These are phyloP conservation scores for Mycena albidolilacea DNA, from an alignment of 768 basidiomycete genomes.

Conservation along the genomic window DNA sequence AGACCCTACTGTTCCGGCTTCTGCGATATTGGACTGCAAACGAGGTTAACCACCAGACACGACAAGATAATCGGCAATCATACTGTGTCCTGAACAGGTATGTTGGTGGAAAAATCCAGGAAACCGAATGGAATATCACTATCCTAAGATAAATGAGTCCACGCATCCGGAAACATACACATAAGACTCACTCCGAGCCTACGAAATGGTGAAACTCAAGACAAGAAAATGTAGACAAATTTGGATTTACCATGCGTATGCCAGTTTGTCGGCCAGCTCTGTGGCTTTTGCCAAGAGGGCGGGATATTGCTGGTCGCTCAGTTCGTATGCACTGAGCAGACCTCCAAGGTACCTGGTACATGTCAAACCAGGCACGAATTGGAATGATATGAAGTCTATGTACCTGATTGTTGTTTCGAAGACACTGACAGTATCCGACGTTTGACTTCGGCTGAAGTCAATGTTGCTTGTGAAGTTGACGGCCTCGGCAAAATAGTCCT, in stretches of 20 bases:
- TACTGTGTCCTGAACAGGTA: slow-evolving; percentile 34
- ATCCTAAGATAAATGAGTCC: slow-evolving; percentile 46
- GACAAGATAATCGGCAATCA: background rate
- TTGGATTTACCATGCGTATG: slow-evolving; percentile 62
- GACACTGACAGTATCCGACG: slow-evolving; percentile 66
- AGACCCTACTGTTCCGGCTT: slow-evolving; percentile 13
- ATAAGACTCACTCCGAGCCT: background rate
- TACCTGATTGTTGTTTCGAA: slow-evolving; percentile 87
- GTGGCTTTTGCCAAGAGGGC: slow-evolving; percentile 72
- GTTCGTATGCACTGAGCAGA: slow-evolving; percentile 76
- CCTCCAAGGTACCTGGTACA: slow-evolving; percentile 60
- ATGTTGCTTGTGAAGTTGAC: slow-evolving; percentile 58
- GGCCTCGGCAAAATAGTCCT: slow-evolving; percentile 63
- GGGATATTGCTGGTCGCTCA: slow-evolving; percentile 66
- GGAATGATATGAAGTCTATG: background rate
- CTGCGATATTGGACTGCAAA: slow-evolving; percentile 27
- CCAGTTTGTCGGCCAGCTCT: slow-evolving; percentile 74
- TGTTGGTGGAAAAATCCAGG: slow-evolving; percentile 61
- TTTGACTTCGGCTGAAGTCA: slow-evolving; percentile 55
- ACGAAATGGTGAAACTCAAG: background rate
- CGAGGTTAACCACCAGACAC: background rate
- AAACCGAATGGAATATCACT: slow-evolving; percentile 61
- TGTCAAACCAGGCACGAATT: no score
- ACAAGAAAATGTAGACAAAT: background rate
- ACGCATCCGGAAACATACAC: background rate